Evolutionary conservation across 768 basidiomycete genomes (phyloP), one percentile per base, ranked within the genome.

Genomic region (Suillus americanus): DNA sequence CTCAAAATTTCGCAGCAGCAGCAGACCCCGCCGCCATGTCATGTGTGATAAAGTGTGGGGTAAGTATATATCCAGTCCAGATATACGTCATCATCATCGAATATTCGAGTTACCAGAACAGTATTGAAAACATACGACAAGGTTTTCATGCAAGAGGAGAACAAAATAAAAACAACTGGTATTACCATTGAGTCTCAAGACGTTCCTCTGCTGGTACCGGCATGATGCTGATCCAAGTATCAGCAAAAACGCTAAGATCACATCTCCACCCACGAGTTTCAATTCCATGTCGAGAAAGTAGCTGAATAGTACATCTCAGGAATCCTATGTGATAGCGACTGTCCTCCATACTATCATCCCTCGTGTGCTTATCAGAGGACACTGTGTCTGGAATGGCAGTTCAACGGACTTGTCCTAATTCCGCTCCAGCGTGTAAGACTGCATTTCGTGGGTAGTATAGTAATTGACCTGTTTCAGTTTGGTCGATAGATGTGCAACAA

Each of bases 301-400:
- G 14, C 23, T 48, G 46, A 23, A 23, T 14, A 2, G 13, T 48
- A 14, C 23, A n/a, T 23, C 23, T 25, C 5, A 48, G 13, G 2
- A 48, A 48, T 14, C 46, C 46, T 14, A 14, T 3, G 6, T 14
- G 46, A 23, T 23, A 48, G 23, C 46, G 23, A 48, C 6, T 23
- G 23, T 25, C 48, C 14, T 50, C 25, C 3, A 25, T 2, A 14
- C 23, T 14, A 93, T 50, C 25, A 25, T 50, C 48, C 25, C 48
- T 50, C 7, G 25, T 50, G 25, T 16, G 6, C 14, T 50, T 25
- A 50, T 50, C 48, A 50, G 48, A 25, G 23, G 25, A 25, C 25
- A 38, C 25, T 18, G 56, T 16, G 14, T 5, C 14, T 40, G 16
- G 33, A 33, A 33, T 33, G 33, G 23, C 9, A 3, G 9, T 56